Base-by-base conservation (phyloP, 768 basidiomycete genomes). In the Tephrocybe sp. region DNA sequence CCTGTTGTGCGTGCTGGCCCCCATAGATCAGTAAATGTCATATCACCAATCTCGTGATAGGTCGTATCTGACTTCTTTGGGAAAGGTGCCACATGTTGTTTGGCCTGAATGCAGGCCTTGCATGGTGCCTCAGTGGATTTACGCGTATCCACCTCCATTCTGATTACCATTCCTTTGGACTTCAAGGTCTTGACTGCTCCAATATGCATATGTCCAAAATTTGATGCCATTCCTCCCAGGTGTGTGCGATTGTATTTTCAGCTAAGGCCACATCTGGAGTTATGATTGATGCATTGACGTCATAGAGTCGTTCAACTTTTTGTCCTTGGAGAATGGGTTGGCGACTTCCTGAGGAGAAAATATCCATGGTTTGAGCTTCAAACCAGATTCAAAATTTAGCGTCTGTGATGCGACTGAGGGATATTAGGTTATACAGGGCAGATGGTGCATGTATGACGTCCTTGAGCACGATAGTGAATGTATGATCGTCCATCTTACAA, bases 61-160 rank as follows among this genome's bases (percentile, higher is more conserved):
- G n/a, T n/a, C n/a, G n/a, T n/a, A 6, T 54, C 48, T 31, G 69
- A 62, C 42, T 66, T 58, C 16, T 63, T 56, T 19, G 70, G 72
- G 43, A 69, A 69, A 3, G 64, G 53, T 5, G 45, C 44, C 6
- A 63, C 58, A n/a, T 65, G 62, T 8, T 61, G 55, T 49, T 76
- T 74, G 1, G 67, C 68, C 34, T 65, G 52, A 41, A 72, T 60
- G 54, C 72, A 76, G 8, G 61, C 60, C 36, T 65, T 56, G 36
- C 72, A 73, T n/a, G n/a, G n/a, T n/a, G n/a, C n/a, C n/a, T n/a
- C n/a, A n/a, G n/a, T n/a, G n/a, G n/a, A n/a, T n/a, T n/a, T n/a
- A n/a, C n/a, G n/a, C n/a, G n/a, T n/a, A n/a, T n/a, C n/a, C n/a
- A n/a, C n/a, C n/a, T n/a, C n/a, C n/a, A n/a, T n/a, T n/a, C n/a